Evolutionary conservation across 805 yeast species (phyloP), one percentile per base, ranked within the genome.

Genomic region (Yamadazyma phyllophila): DNA sequence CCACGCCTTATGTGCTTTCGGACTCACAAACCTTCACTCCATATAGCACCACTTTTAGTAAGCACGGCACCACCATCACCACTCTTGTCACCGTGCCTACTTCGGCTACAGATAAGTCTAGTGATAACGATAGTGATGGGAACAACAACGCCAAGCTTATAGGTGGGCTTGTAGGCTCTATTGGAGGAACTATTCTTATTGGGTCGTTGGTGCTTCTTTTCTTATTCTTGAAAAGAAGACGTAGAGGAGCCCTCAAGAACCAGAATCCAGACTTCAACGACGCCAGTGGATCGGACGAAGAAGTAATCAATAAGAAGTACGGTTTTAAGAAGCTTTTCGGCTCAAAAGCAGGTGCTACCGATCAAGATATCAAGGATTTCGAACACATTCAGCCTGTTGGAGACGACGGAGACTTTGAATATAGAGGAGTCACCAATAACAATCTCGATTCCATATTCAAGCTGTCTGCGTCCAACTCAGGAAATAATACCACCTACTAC

Each of bases 101-200:
- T 1, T 45, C 53, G 3, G 44, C 48, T 7, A 36, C 43, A 14
- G 45, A 58, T 8, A 44, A 45, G 14, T 15, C 36, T 15, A 41
- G 49, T 11, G 44, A 40, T 40, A 44, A 48, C 32, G 36, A 57
- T 20, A 13, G 31, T 12, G 30, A 39, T 3, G 41, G 56, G n/a
- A 51, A 53, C 29, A 55, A 53, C 16, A 68, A 65, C 49, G 59
- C 71, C 32, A 69, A 65, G 49, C 56, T 71, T 35, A 69, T 71
- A 16, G 77, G 77, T 2, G 76, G 77, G 1, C 55, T 71, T 12
- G 76, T 71, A n/a, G 77, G 77, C 0, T 68, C 74, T 1, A 64
- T 71, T 17, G 77, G 76, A n/a, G 77, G 77, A 10, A 61, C 72
- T 14, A 62, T 71, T 24, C 58, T 69, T n/a, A 63, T 71, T 36